Base-by-base conservation (phyloP, 192 early-diverging fungal genomes). In the Dimargaris cristalligena region DNA sequence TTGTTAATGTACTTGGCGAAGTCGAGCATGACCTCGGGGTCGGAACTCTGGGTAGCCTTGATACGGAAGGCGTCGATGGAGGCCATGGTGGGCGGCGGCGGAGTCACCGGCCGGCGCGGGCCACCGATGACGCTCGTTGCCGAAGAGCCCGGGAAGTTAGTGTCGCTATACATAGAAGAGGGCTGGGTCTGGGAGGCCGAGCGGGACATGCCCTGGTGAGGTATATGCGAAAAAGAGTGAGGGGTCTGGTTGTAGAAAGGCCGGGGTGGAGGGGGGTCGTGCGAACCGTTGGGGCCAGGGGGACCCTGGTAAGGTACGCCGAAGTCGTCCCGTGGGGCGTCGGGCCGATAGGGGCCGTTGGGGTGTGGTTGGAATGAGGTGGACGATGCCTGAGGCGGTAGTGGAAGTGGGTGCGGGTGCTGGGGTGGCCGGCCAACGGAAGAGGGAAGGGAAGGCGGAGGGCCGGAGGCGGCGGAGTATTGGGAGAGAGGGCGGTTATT, bases 1-100 rank as follows among this genome's bases (percentile, higher is more conserved):
- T 87, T 81, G 26, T 96, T 80, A 34, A 96, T 65, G 56, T 88
- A 89, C 63, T 88, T 85, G 38, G 86, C 95, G 74, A 93, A 93
- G 34, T 83, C 80, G 33, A 95, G 74, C 68, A 89, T 87, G 28
- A 80, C 75, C 4, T 65, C 71, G 9, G 83, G 84, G 73, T 95
- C 91, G 52, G 72, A 72, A 44, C 69, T 78, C 18, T 64, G 64
- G 67, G 72, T 79, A 18, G 71, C 75, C 13, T 76, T 65, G 35
- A 70, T 49, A 16, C 72, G 66, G 47, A 70, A 70, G 28, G 68
- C 65, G 33, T 74, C 72, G 25, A 74, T 62, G 25, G 65, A 70
- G 1, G 72, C 60, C 30, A 57, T 31, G 2, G 72, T 70, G 2
- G 72, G 68, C 4, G 68, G 64, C 26, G 68, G 68, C 26, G 64